Evolutionary conservation across 2,329 filamentous ascomycete genomes (phyloP), one percentile per base, ranked within the genome.

Genomic region (Hypoxylon sp.): DNA sequence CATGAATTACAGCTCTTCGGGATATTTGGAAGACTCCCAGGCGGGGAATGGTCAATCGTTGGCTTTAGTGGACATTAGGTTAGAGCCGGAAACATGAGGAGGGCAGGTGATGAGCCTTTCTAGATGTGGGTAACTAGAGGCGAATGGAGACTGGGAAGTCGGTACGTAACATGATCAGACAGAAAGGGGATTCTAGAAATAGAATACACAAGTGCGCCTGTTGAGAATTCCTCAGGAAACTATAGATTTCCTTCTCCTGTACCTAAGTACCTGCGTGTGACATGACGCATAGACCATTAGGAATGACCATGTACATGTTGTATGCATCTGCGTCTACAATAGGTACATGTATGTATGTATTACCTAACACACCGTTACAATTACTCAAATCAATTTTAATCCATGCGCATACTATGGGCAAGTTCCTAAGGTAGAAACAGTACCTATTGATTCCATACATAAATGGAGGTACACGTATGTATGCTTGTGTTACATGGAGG

Each of bases 101-200:
- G 38, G 21, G 21, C 25, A 46, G 34, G 32, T 19, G 30, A 19
- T 30, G 14, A 17, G 17, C 21, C 38, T 34, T 56, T 19, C 14
- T 46, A 46, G 52, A 32, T 34, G 11, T 23, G 38, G 25, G 13
- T 14, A n/a, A 46, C 25, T 46, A 43, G 38, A 34, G 21, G 52
- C 41, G 17, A 21, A 56, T 32, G 38, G 17, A 21, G 48, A 25
- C 28, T 14, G n/a, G n/a, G 28, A 43, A 46, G 52, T 56, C 28
- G 6, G 30, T 43, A 34, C 34, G n/a, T 41, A 23, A 25, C n/a
- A 17, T 34, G n/a, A 6, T 43, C 52, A 34, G 38, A 46, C 10
- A 49, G 43, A 49, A 36, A 28, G 19, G 34, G 19, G 34, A 21
- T 58, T 38, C 17, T 49, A 58, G 43, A 58, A 48, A 49, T 58